A percentile compares a stretch with the other conserved stretches of the same genome.
phyloP scores from a whole-genome alignment of 345 rosid genomes.

The Physaria fendleri region DNA sequence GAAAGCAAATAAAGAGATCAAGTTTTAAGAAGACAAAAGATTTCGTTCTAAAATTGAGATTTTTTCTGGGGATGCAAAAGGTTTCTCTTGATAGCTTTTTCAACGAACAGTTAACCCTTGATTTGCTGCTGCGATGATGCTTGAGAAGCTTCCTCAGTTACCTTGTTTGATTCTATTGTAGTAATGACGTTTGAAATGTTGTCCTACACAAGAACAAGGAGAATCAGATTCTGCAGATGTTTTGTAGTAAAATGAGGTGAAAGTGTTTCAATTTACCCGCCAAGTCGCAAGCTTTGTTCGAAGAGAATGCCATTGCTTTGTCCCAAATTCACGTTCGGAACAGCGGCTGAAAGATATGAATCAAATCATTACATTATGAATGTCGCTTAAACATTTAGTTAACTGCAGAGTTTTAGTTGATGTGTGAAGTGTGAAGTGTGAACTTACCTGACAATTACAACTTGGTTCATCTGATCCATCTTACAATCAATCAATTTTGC shows the following conservation, averaged over 20 bases:
- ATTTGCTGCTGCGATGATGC: constrained; percentile 20
- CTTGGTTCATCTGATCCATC: constrained; percentile 93
- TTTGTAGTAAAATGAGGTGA: too few relatives aligned
- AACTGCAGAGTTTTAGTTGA: too few relatives aligned
- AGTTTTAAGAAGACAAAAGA: too few relatives aligned
- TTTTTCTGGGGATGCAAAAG: too few relatives aligned
- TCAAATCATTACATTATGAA: too few relatives aligned
- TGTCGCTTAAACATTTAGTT: too few relatives aligned
- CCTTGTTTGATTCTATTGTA: constrained; percentile 71
- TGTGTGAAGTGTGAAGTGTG: too few relatives aligned
- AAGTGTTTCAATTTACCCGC: constrained; percentile 41
- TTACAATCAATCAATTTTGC: constrained; percentile 72
- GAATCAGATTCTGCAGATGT: background rate
- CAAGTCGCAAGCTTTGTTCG: constrained; percentile 62
- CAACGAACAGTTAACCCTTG: constrained; percentile 56
- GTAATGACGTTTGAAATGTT: constrained; percentile 52
- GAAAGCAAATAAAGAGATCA: too few relatives aligned
- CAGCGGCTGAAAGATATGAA: constrained; percentile 47
- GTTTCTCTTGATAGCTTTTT: too few relatives aligned
- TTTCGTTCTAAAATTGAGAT: too few relatives aligned
- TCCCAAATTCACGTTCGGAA: constrained; percentile 62
- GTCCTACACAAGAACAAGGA: constrained; percentile 35
- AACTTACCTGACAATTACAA: constrained; percentile 62
- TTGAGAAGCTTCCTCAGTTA: constrained; percentile 58
- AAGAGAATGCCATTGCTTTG: constrained; percentile 62